Evolutionary conservation across 208 protist species (phyloP), one percentile per base, ranked within the genome.

Genomic region (Acanthamoeba royreba): DNA sequence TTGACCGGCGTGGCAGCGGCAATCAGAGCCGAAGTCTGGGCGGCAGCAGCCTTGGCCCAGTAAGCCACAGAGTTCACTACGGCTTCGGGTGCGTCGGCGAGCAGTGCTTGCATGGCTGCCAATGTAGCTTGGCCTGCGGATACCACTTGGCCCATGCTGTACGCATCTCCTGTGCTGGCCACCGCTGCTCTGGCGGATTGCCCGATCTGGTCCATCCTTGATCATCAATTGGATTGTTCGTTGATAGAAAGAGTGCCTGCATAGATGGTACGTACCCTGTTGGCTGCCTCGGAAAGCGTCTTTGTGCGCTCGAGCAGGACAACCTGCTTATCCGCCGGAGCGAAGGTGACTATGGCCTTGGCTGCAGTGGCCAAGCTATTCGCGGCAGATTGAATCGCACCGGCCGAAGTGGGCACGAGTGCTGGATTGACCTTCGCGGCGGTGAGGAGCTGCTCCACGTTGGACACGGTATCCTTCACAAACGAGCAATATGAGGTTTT

Each of bases 1-100:
- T 28, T 90, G 83, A 33, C 83, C 19, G 52, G 47, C 83, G 33
- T 42, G 9, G 83, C 83, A 2, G 40, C 83, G 19, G 83, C 2
- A 17, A 90, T 90, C 15, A 90, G 83, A 19, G 49, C 47, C 47
- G 83, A 45, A 2, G 55, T 72, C 52, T 90, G 55, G 4, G 83
- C 83, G 28, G 83, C 83, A 15, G 83, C 47, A 1, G 87, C 53
- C 63, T 92, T 92, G 61, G 87, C 8, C 87, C 87, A 92, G 35
- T 92, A 92, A 40, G 45, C 25, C 66, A 92, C 61, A 17, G 45
- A 63, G 35, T 79, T 42, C 17, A 92, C 25, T 38, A 92, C 87
- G 31, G 87, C 53, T 9, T 47, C 38, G 4, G 42, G 42, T 17
- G 45, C 61, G 43, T 90, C 42, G 87, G 40, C 47, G n/a, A 92